Base-by-base conservation (phyloP, 495 filamentous ascomycete genomes). In the Aspergillus mulundensis region DNA sequence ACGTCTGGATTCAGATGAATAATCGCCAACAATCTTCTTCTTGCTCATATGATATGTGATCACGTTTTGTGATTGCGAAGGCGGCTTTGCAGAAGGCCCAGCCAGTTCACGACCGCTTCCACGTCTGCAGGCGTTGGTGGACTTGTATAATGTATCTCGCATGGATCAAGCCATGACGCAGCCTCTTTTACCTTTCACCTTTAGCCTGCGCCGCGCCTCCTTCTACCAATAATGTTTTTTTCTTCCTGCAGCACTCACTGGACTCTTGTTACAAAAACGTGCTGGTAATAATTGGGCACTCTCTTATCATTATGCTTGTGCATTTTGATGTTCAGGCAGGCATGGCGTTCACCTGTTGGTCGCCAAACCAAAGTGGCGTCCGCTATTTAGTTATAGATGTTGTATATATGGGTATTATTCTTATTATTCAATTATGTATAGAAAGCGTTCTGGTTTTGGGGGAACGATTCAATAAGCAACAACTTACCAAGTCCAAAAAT, bases 1-100 rank as follows among this genome's bases (percentile, higher is more conserved):
- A 40, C 12, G 19, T 12, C 18, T n/a, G 3, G n/a, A 38, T 11
- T 0, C 30, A 36, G 30, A 48, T 4, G 2, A 21, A n/a, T 1
- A 24, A 16, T 28, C 6, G 20, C 11, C 21, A 8, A 38, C n/a
- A 16, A 14, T 21, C 20, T 34, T 36, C 51, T 49, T 19, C 41
- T 53, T 44, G 60, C 59, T 64, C 62, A 72, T 68, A 62, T 70
- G 63, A 60, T 54, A 66, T 61, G 65, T 65, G 66, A 70, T 63
- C 60, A 71, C 60, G 67, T 66, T 70, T 63, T n/a, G 63, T 70
- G 60, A 62, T 56, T 12, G 24, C 20, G 14, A 48, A 40, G 47
- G 49, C 39, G 41, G 45, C 11, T 41, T 28, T 45, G 20, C 43
- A 19, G 21, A 24, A 28, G 8, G 8, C 14, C 52, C 53, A 48